These are phyloP conservation scores for Sphenostylis stenocarpa DNA, from an alignment of 306 rosid genomes.

Conservation along the genomic window DNA sequence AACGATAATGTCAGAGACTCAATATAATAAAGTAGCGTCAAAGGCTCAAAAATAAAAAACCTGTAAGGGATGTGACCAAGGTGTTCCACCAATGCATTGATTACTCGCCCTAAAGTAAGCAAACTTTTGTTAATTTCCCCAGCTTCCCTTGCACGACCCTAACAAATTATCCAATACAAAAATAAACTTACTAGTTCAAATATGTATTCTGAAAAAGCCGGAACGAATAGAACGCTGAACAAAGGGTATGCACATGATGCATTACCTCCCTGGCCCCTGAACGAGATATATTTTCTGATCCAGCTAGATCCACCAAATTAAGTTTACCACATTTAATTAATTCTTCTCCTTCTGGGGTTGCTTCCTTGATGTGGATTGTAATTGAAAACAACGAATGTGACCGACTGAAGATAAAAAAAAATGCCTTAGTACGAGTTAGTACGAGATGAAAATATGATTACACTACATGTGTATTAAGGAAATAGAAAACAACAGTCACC, in stretches of 20 bases:
- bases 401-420: conserved; percentile 59
- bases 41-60: conserved; percentile 47
- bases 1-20: neutral
- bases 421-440: neutral
- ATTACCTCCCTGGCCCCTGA: conserved; percentile 99
- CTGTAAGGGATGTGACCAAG: conserved; percentile 98
- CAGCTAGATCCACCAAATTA: conserved; percentile 95
- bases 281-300: conserved; percentile 96
- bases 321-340: conserved; percentile 95
- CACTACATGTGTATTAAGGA: neutral
- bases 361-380: conserved; percentile 96
- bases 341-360: conserved; percentile 99
- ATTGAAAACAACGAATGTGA: conserved; percentile 95
- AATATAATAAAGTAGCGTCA: neutral
- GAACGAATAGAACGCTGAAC: neutral
- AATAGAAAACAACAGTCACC: conserved; percentile 43
- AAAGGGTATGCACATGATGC: neutral
- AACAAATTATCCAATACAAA: conserved; percentile 7
- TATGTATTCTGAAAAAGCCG: neutral
- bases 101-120: conserved; percentile 94
- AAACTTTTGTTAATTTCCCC: conserved; percentile 98
- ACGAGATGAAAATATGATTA: neutral
- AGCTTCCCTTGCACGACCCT: conserved; percentile 99
- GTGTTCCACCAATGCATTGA: conserved; percentile 93
- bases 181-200: neutral